These are phyloP conservation scores for Fusarium sororula DNA, from an alignment of 2,329 filamentous ascomycete species.

Conservation along the genomic window DNA sequence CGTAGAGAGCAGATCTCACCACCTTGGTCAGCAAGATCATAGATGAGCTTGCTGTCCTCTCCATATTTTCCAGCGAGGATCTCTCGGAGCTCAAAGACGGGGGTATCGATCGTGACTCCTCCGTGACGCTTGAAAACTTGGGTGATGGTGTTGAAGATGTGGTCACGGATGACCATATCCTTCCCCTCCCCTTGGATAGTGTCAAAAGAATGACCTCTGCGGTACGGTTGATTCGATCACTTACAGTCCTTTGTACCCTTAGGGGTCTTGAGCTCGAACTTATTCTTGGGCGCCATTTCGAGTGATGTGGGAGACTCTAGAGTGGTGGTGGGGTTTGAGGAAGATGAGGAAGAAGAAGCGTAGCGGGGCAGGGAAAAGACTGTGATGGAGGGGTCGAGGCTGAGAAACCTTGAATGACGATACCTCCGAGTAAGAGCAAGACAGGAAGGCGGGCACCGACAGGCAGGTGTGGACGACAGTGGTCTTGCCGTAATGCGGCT, in stretches of 20 bases:
- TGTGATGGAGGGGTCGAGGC: slow-evolving; percentile 33
- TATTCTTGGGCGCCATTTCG: slow-evolving; percentile 45
- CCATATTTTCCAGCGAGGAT: slow-evolving; percentile 91
- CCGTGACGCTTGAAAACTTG: slow-evolving; percentile 86
- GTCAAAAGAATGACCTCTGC: slow-evolving; percentile 20
- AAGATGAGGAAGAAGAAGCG: slow-evolving; percentile 17
- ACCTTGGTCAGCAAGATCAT: slow-evolving; percentile 86
- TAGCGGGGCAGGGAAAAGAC: slow-evolving; percentile 39
- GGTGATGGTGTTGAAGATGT: slow-evolving; percentile 80
- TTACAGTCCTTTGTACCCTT: slow-evolving; percentile 90
- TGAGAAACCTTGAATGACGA: slow-evolving; percentile 6
- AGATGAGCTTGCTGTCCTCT: slow-evolving; percentile 92
- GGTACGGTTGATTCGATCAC: not conserved
- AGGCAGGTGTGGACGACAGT: not conserved
- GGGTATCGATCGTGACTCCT: slow-evolving; percentile 81
- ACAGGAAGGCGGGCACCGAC: slow-evolving; percentile 10
- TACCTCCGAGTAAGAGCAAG: not conserved
- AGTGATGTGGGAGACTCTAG: slow-evolving; percentile 28
- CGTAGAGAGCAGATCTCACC: slow-evolving; percentile 79
- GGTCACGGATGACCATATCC: slow-evolving; percentile 82
- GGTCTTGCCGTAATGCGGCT: slow-evolving; percentile 29
- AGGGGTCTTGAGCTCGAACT: slow-evolving; percentile 76
- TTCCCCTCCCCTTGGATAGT: slow-evolving; percentile 66
- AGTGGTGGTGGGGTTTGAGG: slow-evolving; percentile 33
- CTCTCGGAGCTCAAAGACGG: slow-evolving; percentile 86